Evolutionary conservation across 2,329 filamentous ascomycete species (phyloP), one percentile per base, ranked within the genome.

Genomic region (Penicillium sclerotigenum): DNA sequence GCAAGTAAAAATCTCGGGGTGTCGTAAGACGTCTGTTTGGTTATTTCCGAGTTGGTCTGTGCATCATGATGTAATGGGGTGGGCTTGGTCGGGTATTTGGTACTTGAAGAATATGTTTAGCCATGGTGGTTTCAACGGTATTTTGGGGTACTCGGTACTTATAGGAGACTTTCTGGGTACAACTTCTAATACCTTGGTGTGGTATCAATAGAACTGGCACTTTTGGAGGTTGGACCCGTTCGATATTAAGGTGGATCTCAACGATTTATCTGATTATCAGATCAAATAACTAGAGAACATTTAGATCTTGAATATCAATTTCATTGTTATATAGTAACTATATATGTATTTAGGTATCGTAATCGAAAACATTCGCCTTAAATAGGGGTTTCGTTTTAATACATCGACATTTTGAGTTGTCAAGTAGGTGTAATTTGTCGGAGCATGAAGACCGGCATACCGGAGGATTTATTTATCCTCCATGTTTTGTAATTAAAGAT

Each of bases 21-120:
- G 29, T 56, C 49, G 49, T 52, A 56, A 47, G 49, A 56, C 42
- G 36, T 4, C 7, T 13, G 13, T n/a, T 14, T 33, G 2, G 22
- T 24, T 38, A 33, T 37, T 46, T 45, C 55, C 55, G 51, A 45
- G 10, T 0, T 50, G 54, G 55, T 54, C 55, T 41, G 55, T 57
- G 55, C 51, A 33, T 34, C 1, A 24, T 57, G 54, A 57, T 54
- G 50, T 48, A 54, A 54, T 54, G 22, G 20, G 13, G 11, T 16
- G 26, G 49, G 50, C 37, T 45, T 40, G 41, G 42, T 1, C 1
- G 11, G 9, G 43, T 46, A 34, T 16, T 20, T 1, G 28, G 33
- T 47, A 33, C 33, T 31, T 24, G 11, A 46, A 8, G 2, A 24
- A 34, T 14, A 24, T 8, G 4, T 2, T 33, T 11, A 13, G 3